Evolutionary conservation across 495 filamentous ascomycete genomes (phyloP), one percentile per base, ranked within the genome.

Genomic region (Lepidopterella palustris): DNA sequence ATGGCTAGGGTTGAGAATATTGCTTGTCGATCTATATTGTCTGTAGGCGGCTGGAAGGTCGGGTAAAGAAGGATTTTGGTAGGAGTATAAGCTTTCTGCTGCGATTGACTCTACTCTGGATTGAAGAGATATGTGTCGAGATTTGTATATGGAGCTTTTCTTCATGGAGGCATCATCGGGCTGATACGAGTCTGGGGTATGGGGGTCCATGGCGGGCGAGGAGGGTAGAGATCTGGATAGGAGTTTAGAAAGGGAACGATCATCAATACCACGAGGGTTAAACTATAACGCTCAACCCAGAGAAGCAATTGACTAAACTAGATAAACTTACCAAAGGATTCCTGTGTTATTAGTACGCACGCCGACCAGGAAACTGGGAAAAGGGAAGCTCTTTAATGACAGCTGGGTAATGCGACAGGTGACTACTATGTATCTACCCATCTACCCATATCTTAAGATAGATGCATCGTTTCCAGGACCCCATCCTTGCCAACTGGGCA

Each of bases 121-220:
- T 32, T 69, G 66, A 11, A 69, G 63, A 3, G 63, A 63, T 53
- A 69, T 61, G 35, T 69, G 66, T 20, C 66, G 60, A 39, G 60
- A 60, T 45, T 64, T 64, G 58, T 64, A 64, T 11, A 64, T 50
- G n/a, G 47, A 50, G 47, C 47, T 50, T 24, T 50, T 50, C 47
- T 50, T 50, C 24, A 24, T 25, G 24, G 47, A 50, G 6, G 21
- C 47, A 5, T 0, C 25, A 27, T 50, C 47, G 15, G 20, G 13
- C 13, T 11, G 39, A 8, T 13, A 25, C 21, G 21, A 50, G 26
- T 50, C 47, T 8, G 47, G 18, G n/a, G 47, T 25, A 15, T 26
- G 47, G 8, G 47, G 15, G 35, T 42, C 35, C 35, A 42, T 50
- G 47, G 47, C 25, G 25, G 1, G 4, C 47, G 26, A 13, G 6